Base-by-base conservation (phyloP, 495 filamentous ascomycete genomes). In the Penicillium canescens region DNA sequence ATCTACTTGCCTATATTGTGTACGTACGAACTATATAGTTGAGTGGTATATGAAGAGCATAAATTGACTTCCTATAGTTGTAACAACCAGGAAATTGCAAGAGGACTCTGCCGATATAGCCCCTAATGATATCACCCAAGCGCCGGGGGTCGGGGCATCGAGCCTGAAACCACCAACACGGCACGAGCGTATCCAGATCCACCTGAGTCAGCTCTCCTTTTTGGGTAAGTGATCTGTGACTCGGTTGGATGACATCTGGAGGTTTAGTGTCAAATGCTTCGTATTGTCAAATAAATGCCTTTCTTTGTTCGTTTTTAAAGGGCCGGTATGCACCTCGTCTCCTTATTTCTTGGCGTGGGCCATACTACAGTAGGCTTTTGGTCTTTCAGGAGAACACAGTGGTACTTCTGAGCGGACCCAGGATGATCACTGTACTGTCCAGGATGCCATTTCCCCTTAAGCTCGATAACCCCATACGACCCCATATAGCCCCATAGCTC, bases 131-230 rank as follows among this genome's bases (percentile, higher is more conserved):
- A 40, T 49, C 46, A 49, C 33, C 23, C 46, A 49, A 31, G 36
- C 37, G 20, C 16, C 54, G 35, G 44, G 39, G 38, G 50, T 62
- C 61, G 62, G 53, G 49, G 34, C 56, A 55, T 63, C 36, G 8
- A 52, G 41, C 59, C 62, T 66, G 62, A 66, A 66, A 60, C 62
- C 42, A 42, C 60, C 60, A 54, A 66, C 56, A 57, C 60, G 62
- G 60, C 60, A 66, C 62, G 59, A 48, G 52, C 62, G 54, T 31
- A 9, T 57, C 49, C 49, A 56, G 53, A 41, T 52, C 62, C 50
- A 59, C 62, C 38, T 58, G 43, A 57, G 42, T 61, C 54, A 57
- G 45, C 20, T 39, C 33, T n/a, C 43, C 21, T 35, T 48, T 49
- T 28, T 35, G 23, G 18, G 31, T 21, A 14, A 18, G 20, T 35